Conservation (phyloP, 345 rosid species). For the Clarkia xantiana region DNA sequence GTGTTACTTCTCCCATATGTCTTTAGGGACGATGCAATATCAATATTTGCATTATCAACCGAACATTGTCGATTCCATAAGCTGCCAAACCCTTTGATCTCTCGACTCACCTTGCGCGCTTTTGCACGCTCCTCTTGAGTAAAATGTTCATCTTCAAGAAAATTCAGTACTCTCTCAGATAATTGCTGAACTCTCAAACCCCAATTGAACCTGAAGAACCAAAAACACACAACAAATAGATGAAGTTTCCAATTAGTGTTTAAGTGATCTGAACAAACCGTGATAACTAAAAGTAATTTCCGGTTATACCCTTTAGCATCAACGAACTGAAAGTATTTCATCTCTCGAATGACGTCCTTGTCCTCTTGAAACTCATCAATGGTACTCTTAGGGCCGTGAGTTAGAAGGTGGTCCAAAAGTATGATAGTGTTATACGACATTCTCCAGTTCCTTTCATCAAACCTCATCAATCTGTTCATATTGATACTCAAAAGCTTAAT, state of each 20-base stretch:
- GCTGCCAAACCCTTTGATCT: conserved; percentile 60
- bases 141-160: conserved; percentile 32
- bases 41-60: conserved; percentile 8
- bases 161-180: conserved; percentile 26
- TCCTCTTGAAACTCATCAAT: conserved; percentile 50
- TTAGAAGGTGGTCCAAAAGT: conserved; percentile 47
- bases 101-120: conserved; percentile 33
- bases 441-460: conserved; percentile 49
- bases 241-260: not conserved
- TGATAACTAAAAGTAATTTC: not conserved
- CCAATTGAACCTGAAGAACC: conserved; percentile 41
- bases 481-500: too few relatives aligned
- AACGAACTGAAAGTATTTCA: conserved; percentile 24
- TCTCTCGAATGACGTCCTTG: conserved; percentile 22
- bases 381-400: conserved; percentile 59
- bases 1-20: conserved; percentile 19
- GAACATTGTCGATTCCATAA: conserved; percentile 20
- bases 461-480: conserved; percentile 31
- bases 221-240: not conserved
- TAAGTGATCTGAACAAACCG: not conserved
- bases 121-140: conserved; percentile 37
- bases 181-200: conserved; percentile 34
- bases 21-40: not conserved
- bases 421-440: conserved; percentile 43
- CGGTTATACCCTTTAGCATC: conserved; percentile 37